These are phyloP conservation scores for Arctium minus DNA, from an alignment of 129 eudicot species.

Conservation along the genomic window DNA sequence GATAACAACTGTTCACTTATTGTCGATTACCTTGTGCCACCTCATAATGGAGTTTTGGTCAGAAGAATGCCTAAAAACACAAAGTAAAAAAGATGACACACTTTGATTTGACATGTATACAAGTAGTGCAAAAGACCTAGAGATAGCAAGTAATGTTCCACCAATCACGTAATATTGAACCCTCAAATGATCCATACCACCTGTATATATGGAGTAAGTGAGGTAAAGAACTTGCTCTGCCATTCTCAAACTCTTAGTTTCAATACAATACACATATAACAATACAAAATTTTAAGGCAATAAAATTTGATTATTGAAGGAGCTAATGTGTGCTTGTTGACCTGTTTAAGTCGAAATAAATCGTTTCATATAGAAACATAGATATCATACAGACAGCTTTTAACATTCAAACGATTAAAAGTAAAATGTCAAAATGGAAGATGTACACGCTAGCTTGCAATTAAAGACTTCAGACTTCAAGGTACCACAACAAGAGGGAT, in stretches of 20 bases:
- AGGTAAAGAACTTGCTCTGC: neutral
- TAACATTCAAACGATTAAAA: slow-evolving; percentile 12
- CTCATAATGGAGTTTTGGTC: too few relatives aligned
- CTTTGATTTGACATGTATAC: too few relatives aligned
- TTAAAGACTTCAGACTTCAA: neutral
- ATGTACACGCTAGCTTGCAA: slow-evolving; percentile 7
- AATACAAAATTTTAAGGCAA: neutral
- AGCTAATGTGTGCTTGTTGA: neutral
- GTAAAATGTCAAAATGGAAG: neutral
- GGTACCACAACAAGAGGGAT: neutral
- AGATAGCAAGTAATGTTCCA: too few relatives aligned
- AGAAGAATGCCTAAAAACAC: too few relatives aligned
- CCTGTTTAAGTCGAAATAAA: neutral
- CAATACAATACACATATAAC: neutral
- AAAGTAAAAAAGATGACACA: too few relatives aligned
- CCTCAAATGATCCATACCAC: slow-evolving; percentile 97
- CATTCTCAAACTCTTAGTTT: neutral
- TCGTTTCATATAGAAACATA: neutral
- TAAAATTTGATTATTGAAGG: neutral
- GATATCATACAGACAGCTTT: neutral
- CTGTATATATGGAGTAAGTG: slow-evolving; percentile 30
- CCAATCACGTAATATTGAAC: too few relatives aligned
- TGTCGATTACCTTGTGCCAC: too few relatives aligned
- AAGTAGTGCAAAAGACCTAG: too few relatives aligned
- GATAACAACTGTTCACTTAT: too few relatives aligned